Evolutionary conservation across 352 stramenopile species (phyloP), one percentile per base, ranked within the genome.

Genomic region (Globisporangium acanthophoron): DNA sequence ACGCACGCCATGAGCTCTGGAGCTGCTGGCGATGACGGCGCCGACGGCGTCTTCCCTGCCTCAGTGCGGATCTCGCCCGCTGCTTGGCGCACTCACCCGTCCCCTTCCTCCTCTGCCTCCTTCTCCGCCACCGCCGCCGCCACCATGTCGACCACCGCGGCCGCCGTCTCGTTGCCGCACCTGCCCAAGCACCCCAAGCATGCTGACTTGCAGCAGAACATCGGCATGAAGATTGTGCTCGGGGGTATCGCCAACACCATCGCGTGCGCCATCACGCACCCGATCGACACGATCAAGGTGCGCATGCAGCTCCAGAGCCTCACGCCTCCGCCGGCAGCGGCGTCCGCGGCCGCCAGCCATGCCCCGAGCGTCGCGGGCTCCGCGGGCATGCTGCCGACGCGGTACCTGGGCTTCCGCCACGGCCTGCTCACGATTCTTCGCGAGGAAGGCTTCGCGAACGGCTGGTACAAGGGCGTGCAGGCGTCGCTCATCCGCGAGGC

Each of bases 211-310:
- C 70, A 81, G 56, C 65, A 83, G 62, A 75, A 78, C 57, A 61
- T 87, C 43, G 64, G 72, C 37, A 71, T 73, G 62, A 89, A 89
- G 61, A 81, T 89, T 53, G 46, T 81, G 29, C 61, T 89, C 39
- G 79, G 76, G 18, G 76, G 79, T 51, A 71, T 81, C 58, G 72
- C 79, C 57, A 89, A 89, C 64, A 80, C 74, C 47, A 74, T 79
- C 52, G 74, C 72, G 24, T 74, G 69, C 5, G 61, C 62, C 40
- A 59, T 77, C 52, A 87, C 74, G 43, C 78, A 90, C 58, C 80
- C 80, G 11, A 71, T 89, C 54, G 80, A 90, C 55, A 74, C 85
- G 13, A 64, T 87, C 53, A 90, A 90, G 52, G 71, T 88, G 52
- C 74, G 78, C 18, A 63, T 87, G 52, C 78, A 89, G 64, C 72